These are phyloP conservation scores for Euphorbia lathyris DNA, from an alignment of 345 rosid genomes.

Conservation along the genomic window DNA sequence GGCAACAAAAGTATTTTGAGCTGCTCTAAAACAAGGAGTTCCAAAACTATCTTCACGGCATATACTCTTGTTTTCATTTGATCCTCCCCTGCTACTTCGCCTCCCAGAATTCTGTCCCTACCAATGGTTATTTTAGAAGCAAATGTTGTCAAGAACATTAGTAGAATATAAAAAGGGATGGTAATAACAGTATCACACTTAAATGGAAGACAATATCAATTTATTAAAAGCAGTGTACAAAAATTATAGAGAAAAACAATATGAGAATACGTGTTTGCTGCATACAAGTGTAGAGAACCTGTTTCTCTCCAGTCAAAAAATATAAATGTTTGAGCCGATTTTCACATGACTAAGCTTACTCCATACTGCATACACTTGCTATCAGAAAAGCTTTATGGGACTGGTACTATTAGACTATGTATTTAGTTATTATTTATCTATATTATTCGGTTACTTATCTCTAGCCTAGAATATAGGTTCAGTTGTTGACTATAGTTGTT, in stretches of 20 bases:
- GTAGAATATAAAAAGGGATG: not conserved
- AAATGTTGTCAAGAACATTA: not conserved
- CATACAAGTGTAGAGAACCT: not conserved
- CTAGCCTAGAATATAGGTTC: no score
- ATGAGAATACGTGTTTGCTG: not conserved
- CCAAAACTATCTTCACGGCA: conserved; percentile 43
- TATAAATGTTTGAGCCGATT: not conserved
- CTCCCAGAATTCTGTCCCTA: conserved; percentile 38
- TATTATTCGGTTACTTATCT: no score
- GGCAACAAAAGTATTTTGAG: conserved; percentile 64
- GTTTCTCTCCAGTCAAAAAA: not conserved
- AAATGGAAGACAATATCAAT: not conserved
- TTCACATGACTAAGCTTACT: not conserved
- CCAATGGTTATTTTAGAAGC: conserved; percentile 2
- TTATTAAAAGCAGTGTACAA: not conserved
- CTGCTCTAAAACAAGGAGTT: conserved; percentile 63
- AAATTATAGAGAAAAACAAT: not conserved
- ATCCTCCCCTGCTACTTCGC: conserved; percentile 39
- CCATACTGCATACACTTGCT: not conserved
- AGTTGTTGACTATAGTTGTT: no score
- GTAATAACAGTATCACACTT: not conserved
- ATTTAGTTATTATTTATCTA: no score
- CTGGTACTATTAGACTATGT: no score
- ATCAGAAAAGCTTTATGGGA: not conserved
- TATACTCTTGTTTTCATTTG: conserved; percentile 36